Evolutionary conservation across 257 asterid species (phyloP), one percentile per base, ranked within the genome.

Genomic region (Linderniella brevidens): DNA sequence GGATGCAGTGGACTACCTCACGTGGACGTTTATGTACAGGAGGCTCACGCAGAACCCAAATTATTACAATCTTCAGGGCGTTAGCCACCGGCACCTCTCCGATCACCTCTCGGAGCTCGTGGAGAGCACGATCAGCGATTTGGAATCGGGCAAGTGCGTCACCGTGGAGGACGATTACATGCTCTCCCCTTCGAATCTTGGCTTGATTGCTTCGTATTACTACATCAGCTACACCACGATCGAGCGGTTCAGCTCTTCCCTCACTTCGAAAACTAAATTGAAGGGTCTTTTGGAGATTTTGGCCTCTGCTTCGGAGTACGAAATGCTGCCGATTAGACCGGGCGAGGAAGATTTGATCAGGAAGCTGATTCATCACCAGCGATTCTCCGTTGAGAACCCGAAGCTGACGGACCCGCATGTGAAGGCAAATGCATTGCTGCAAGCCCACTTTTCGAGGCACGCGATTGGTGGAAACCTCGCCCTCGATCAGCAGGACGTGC

Each of bases 61-160:
- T 57, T 74, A 67, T 43, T 74, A 70, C 49, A 74, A 74, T 57
- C 82, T 74, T 50, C 82, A 74, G 57, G 82, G 82, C 17, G 82
- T 74, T 9, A 74, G 78, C 61, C 73, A 70, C 67, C 52, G 82
- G 64, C 82, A 74, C 59, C 67, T 74, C 38, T 74, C 82, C 0
- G 82, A 74, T 61, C 82, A 74, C 54, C 74, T 74, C 41, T 74
- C 82, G 3, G 82, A 74, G 64, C 62, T 74, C 40, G 82, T 74
- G 10, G 82, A 74, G 59, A 67, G 40, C 66, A 74, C 82, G 1
- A 48, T 74, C 61, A 64, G 66, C 36, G 78, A 65, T 58, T 65
- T 74, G 8, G 82, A 74, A 61, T 69, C 71, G 19, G 67, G 82
- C 60, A 72, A 74, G 59, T 74, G 74, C 64, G 68, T 64, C 13